Evolutionary conservation across 106 monocot genomes (phyloP).

Genomic region (Xerophyta viscosa): DNA sequence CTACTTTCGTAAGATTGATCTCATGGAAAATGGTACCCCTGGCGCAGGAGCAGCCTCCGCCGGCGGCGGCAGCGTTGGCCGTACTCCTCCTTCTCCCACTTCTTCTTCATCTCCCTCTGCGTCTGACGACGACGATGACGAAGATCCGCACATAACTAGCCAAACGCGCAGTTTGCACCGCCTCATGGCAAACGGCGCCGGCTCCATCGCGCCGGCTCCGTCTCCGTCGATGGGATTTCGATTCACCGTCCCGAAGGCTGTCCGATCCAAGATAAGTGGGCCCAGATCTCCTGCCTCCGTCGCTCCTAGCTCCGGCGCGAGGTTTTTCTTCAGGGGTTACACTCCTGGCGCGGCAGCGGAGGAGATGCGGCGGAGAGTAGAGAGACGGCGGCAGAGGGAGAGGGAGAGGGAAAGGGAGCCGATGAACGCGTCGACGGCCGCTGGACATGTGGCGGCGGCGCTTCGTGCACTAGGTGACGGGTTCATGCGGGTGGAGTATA

Average conservation of each 20-base stretch:
- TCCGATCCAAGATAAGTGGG: constrained; percentile 24
- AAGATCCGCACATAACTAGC: neutral
- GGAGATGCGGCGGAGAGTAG: constrained; percentile 39
- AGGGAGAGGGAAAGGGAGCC: constrained; percentile 11
- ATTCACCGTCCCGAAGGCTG: constrained; percentile 69
- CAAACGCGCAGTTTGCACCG: constrained; percentile 27
- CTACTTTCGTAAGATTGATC: constrained; percentile 55
- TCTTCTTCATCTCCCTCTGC: constrained; percentile 8
- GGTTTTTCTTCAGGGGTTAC: constrained; percentile 12
- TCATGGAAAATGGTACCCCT: constrained; percentile 31
- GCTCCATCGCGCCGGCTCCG: neutral
- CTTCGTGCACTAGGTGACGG: constrained; percentile 69
- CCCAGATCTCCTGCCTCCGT: neutral
- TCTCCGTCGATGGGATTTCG: too few species aligned
- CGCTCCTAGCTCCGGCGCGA: neutral
- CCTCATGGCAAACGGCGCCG: constrained; percentile 28
- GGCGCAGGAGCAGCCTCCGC: neutral
- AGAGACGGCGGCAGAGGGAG: constrained; percentile 17
- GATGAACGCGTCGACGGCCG: too few species aligned
- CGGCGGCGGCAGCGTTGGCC: neutral
- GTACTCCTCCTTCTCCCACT: neutral
- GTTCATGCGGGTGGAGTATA: constrained; percentile 78
- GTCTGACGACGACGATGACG: constrained; percentile 26
- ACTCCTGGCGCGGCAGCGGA: constrained; percentile 12
- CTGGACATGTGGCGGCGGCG: constrained; percentile 54